These are phyloP conservation scores for Nematocida ausubeli DNA, from an alignment of 371 early-diverging fungal species.

Conservation along the genomic window DNA sequence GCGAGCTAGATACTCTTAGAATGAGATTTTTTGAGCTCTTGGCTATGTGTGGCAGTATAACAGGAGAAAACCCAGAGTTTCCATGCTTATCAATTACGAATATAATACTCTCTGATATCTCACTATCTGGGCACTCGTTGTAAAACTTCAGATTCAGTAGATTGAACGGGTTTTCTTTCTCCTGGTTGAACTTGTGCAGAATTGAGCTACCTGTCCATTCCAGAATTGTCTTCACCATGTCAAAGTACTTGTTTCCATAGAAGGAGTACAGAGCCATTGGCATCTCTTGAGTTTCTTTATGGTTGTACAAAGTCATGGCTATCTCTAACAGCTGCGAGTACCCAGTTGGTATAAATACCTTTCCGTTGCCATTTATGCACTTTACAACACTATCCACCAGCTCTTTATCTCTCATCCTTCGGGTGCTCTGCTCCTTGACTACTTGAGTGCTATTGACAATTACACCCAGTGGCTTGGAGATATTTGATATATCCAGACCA, in stretches of 20 bases:
- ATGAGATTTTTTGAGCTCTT: conserved; percentile 45
- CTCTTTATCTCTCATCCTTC: conserved; percentile 57
- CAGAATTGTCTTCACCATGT: conserved; percentile 65
- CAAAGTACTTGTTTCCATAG: conserved; percentile 60
- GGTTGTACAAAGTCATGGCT: conserved; percentile 76
- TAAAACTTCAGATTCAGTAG: conserved; percentile 59
- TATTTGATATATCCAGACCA: conserved; percentile 73
- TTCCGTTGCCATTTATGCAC: conserved; percentile 72
- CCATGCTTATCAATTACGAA: conserved; percentile 60
- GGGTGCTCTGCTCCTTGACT: conserved; percentile 63
- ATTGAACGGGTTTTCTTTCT: conserved; percentile 64
- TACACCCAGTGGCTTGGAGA: conserved; percentile 76
- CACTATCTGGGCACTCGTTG: conserved; percentile 27
- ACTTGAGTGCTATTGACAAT: conserved; percentile 75
- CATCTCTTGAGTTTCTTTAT: conserved; percentile 68
- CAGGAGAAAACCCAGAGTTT: conserved; percentile 51
- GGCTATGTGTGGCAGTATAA: conserved; percentile 54
- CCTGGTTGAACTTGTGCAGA: conserved; percentile 56
- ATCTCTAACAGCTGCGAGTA: conserved; percentile 84
- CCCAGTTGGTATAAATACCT: conserved; percentile 80
- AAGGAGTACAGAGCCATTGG: conserved; percentile 68
- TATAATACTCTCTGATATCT: conserved; percentile 49
- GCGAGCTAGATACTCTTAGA: conserved; percentile 32
- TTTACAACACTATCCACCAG: conserved; percentile 69
- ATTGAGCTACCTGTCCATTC: conserved; percentile 67